phyloP scores from a whole-genome alignment of 768 basidiomycete genomes.

The Fistulinella prunicolor region DNA sequence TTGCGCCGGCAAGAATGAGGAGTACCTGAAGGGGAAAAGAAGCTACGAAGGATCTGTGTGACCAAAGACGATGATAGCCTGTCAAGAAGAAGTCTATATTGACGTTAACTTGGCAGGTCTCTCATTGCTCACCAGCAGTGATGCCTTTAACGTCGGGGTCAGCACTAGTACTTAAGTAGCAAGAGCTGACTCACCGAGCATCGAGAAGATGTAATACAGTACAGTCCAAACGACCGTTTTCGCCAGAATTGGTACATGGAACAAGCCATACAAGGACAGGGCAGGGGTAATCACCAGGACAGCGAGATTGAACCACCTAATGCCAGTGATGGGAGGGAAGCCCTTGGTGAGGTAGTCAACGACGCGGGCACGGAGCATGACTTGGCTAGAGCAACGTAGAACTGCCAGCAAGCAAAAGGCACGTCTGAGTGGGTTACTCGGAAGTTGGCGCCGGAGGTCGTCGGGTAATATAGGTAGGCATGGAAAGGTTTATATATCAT shows the following conservation, averaged over 20 bases:
- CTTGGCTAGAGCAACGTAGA: too few relatives aligned
- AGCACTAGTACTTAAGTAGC: constrained; percentile 15
- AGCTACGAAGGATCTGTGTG: constrained; percentile 80
- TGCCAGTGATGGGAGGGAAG: constrained; percentile 50
- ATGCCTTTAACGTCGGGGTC: constrained; percentile 38
- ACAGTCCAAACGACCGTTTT: constrained; percentile 61
- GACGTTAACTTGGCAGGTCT: not conserved
- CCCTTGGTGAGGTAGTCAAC: constrained; percentile 17
- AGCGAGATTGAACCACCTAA: constrained; percentile 77
- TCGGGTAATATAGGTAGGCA: constrained; percentile 15
- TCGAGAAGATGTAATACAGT: constrained; percentile 82
- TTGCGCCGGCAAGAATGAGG: constrained; percentile 71
- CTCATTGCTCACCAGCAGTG: constrained; percentile 42
- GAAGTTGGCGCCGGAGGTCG: not conserved
- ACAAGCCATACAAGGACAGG: constrained; percentile 66
- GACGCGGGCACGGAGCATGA: constrained; percentile 11
- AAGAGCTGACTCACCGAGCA: constrained; percentile 71
- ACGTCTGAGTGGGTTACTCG: too few relatives aligned
- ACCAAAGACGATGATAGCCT: constrained; percentile 86
- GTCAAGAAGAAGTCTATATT: constrained; percentile 7
- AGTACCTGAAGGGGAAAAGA: constrained; percentile 66
- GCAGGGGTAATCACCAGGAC: constrained; percentile 70
- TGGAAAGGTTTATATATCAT: constrained; percentile 28
- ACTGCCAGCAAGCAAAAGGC: too few relatives aligned
- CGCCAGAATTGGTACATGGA: constrained; percentile 40